These are phyloP conservation scores for Coemansia sp. DNA, from an alignment of 192 early-diverging fungal species.

Conservation along the genomic window DNA sequence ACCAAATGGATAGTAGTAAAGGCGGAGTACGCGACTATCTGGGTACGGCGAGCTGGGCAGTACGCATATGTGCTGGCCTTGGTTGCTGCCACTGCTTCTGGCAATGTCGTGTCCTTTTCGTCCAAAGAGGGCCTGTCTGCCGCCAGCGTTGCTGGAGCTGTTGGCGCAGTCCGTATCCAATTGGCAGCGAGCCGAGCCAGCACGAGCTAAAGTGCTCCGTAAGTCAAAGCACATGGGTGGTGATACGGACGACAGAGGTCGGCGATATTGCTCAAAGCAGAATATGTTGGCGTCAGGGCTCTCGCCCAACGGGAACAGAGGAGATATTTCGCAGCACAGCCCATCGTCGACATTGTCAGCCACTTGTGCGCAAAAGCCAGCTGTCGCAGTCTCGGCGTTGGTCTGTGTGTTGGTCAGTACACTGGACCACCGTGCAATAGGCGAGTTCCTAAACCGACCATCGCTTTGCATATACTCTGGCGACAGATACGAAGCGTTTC, in stretches of 20 bases:
- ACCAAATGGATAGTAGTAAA: conserved; percentile 16
- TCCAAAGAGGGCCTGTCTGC: not conserved
- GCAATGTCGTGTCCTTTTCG: not conserved
- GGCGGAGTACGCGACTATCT: conserved; percentile 31
- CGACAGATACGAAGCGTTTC: not conserved
- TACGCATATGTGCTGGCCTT: conserved; percentile 14
- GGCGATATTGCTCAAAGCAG: conserved; percentile 32
- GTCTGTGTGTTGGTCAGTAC: conserved; percentile 20
- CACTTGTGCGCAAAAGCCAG: conserved; percentile 26
- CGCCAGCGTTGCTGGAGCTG: not conserved
- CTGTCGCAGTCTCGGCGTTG: conserved; percentile 19
- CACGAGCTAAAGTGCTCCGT: conserved; percentile 19
- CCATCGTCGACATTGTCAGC: conserved; percentile 40
- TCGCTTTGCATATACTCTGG: not conserved
- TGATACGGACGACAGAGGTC: not conserved
- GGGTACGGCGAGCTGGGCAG: conserved; percentile 35
- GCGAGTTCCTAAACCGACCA: conserved; percentile 5
- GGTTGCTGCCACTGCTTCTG: not conserved
- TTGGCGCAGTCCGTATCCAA: conserved; percentile 20
- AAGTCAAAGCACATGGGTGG: conserved; percentile 40
- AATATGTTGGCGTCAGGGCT: conserved; percentile 43
- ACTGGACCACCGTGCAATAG: conserved; percentile 35
- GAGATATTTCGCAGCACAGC: conserved; percentile 51
- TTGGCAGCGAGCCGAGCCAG: conserved; percentile 18
- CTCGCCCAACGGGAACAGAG: conserved; percentile 36